Evolutionary conservation across 164 flowering plant species (phyloP).

Genomic region (Platanus orientalis): DNA sequence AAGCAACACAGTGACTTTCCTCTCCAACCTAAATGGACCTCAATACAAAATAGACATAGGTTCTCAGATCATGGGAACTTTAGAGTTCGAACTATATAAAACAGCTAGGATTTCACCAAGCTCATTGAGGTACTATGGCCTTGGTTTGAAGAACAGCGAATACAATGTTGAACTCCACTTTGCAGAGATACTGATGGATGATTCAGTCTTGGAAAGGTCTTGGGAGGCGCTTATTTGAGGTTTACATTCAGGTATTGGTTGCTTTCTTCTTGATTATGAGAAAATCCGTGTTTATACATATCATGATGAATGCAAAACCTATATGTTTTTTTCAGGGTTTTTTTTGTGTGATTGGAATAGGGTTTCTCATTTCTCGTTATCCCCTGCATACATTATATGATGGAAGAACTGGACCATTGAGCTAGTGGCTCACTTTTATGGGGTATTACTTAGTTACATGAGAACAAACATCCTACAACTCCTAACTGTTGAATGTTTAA

Average conservation of each 20-base stretch:
- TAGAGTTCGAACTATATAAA: slow-evolving; percentile 47
- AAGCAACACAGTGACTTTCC: slow-evolving; percentile 39
- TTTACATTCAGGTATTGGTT: slow-evolving; percentile 45
- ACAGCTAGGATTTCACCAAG: slow-evolving; percentile 46
- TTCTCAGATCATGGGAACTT: slow-evolving; percentile 36
- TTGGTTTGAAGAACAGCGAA: slow-evolving; percentile 38
- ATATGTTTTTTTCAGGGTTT: too few species aligned
- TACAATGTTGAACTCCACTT: slow-evolving; percentile 49
- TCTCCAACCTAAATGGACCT: slow-evolving; percentile 41
- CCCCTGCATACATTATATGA: too few species aligned
- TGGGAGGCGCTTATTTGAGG: slow-evolving; percentile 52
- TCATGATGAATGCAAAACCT: too few species aligned
- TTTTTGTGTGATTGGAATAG: too few species aligned
- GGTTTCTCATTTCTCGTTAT: too few species aligned
- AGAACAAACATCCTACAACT: too few species aligned
- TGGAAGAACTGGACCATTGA: too few species aligned
- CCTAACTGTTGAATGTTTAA: too few species aligned
- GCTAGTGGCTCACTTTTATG: too few species aligned
- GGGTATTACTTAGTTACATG: too few species aligned
- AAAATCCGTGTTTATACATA: too few species aligned
- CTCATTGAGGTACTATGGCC: slow-evolving; percentile 49
- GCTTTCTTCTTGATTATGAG: too few species aligned
- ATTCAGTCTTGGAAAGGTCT: slow-evolving; percentile 48
- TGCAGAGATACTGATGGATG: slow-evolving; percentile 47
- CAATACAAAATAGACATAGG: slow-evolving; percentile 25